Base-by-base conservation (phyloP, 2,329 filamentous ascomycete species). In the Alternaria gaisen region DNA sequence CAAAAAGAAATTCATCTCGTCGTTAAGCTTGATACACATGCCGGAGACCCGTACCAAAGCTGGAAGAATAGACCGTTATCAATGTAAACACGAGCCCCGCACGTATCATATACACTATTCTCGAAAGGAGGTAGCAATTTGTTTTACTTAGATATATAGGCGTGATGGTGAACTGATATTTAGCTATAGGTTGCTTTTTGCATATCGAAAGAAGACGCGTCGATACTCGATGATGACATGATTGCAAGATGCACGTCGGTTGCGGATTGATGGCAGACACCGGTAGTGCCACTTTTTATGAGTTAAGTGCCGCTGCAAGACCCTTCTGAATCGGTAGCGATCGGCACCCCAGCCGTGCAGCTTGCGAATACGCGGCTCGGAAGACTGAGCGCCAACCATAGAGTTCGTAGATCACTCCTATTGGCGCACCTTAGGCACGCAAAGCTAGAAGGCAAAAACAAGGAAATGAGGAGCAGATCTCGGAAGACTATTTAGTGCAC, bases 321-420 rank as follows among this genome's bases (percentile, higher is more conserved):
- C 46, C 20, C 46, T 38, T 24, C 46, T 18, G 9, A 38, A 20
- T n/a, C 30, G 20, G 32, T 20, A 50, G 46, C 5, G 46, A 50
- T 50, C 46, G 32, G 46, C 32, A 36, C 46, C 30, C 46, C 46
- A 38, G 46, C 46, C 46, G 46, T 50, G 46, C 46, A 24, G 46
- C 32, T 50, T 50, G 46, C 46, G 32, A 36, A 36, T 50, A 22
- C 20, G 46, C 46, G 32, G 46, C 46, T 50, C 32, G 46, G 46
- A 36, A 38, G 46, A 20, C 4, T 20, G 20, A 24, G 46, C 46
- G 30, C 32, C 32, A 50, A 50, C 32, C 46, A 24, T 50, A 36
- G 14, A 18, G 46, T 50, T 50, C 18, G 46, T 50, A 38, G 46
- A 50, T 50, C 46, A 24, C 20, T 18, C 32, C 22, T 18, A 30